phyloP scores from a whole-genome alignment of 2,329 filamentous ascomycete species.

The Cordyceps tenuipes region DNA sequence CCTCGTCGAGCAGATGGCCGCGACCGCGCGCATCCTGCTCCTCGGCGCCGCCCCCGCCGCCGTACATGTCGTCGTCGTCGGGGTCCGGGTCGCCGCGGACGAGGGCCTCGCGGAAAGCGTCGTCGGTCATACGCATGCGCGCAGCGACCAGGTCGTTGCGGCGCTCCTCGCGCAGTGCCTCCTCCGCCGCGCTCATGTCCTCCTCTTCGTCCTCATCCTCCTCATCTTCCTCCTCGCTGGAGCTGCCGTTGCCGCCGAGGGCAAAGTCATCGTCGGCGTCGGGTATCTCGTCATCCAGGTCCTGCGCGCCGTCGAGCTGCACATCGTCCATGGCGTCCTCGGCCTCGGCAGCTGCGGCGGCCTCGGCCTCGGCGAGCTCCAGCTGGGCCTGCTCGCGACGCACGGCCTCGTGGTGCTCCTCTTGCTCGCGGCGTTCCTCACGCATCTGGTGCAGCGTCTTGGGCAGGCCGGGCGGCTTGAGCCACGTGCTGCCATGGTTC shows the following conservation, averaged over 20 bases:
- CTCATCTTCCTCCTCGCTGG: conserved; percentile 33
- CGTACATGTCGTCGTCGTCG: conserved; percentile 42
- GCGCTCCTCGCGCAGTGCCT: conserved; percentile 33
- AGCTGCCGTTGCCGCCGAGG: conserved; percentile 37
- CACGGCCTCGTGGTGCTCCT: conserved; percentile 72
- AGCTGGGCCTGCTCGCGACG: conserved; percentile 61
- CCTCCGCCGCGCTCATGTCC: conserved; percentile 25
- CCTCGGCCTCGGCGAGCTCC: conserved; percentile 64
- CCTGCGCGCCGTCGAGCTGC: conserved; percentile 47
- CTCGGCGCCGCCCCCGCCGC: conserved; percentile 37
- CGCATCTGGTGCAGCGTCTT: conserved; percentile 88
- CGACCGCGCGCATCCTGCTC: conserved; percentile 47
- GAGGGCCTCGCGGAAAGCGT: conserved; percentile 53
- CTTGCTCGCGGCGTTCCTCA: conserved; percentile 81
- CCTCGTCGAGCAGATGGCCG: conserved; percentile 55
- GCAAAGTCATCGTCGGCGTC: conserved; percentile 53
- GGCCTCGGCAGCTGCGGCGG: conserved; percentile 27
- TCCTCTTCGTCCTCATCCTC: conserved; percentile 34
- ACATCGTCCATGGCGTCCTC: conserved; percentile 39
- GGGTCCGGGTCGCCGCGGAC: conserved; percentile 41
- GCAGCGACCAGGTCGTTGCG: conserved; percentile 41
- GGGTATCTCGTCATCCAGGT: conserved; percentile 67
- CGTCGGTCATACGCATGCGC: conserved; percentile 48
- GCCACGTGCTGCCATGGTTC: conserved; percentile 83
- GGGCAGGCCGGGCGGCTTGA: conserved; percentile 75